These are phyloP conservation scores for Chalara sp. DNA, from an alignment of 2,329 filamentous ascomycete species.

Conservation along the genomic window DNA sequence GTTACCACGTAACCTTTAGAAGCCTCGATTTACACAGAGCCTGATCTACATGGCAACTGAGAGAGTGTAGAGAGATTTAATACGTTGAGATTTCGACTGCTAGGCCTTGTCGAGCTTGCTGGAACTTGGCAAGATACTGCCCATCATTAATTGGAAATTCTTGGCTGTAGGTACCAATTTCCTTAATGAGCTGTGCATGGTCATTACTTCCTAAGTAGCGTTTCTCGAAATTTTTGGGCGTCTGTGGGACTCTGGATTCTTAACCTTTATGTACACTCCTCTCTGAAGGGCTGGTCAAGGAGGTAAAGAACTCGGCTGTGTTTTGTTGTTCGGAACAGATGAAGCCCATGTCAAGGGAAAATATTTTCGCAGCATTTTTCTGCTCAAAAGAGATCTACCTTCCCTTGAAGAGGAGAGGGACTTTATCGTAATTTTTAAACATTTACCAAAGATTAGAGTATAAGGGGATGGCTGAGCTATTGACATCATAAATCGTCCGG, in stretches of 20 bases:
- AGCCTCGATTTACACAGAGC: conserved; percentile 75
- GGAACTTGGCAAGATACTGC: conserved; percentile 47
- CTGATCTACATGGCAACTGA: conserved; percentile 68
- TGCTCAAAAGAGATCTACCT: no score
- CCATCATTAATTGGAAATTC: conserved; percentile 37
- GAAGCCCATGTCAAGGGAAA: no score
- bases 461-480: no score
- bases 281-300: no score
- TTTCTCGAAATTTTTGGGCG: conserved; percentile 46
- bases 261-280: no score
- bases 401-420: no score
- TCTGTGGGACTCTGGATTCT: conserved; percentile 29
- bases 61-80: conserved; percentile 73
- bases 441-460: no score
- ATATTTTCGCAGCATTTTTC: no score
- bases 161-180: conserved; percentile 19
- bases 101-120: conserved; percentile 39
- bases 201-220: conserved; percentile 38
- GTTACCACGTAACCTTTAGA: conserved; percentile 58
- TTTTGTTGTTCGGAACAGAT: no score
- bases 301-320: no score
- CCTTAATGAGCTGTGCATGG: conserved; percentile 31
- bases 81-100: conserved; percentile 51
- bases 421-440: no score
- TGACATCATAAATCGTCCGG: conserved; percentile 65